Evolutionary conservation across 805 yeast genomes (phyloP).

Genomic region (Sugiyamaella americana): DNA sequence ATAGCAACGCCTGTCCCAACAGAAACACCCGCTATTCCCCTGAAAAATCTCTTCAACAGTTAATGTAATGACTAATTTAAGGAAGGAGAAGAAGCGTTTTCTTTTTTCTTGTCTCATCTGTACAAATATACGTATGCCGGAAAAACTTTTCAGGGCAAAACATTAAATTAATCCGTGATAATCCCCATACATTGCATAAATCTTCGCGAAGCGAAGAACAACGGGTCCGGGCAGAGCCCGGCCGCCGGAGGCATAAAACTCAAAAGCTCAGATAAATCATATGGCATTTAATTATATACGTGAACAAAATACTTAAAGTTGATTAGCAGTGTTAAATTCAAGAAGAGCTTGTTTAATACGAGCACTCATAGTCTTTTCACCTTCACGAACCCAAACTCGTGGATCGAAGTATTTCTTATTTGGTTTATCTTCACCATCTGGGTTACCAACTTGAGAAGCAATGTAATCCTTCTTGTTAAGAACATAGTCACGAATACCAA

Average conservation of each 20-base stretch:
- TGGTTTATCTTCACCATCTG: slow-evolving; percentile 98
- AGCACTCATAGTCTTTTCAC: slow-evolving; percentile 94
- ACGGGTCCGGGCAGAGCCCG: too few species aligned
- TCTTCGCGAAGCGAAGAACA: too few species aligned
- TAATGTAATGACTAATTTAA: too few species aligned
- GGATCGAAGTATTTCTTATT: slow-evolving; percentile 99
- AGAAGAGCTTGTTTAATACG: slow-evolving; percentile 81
- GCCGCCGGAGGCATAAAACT: background rate
- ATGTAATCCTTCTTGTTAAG: slow-evolving; percentile 94
- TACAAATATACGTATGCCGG: background rate
- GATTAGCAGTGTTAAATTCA: slow-evolving; percentile 55
- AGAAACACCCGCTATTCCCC: too few species aligned
- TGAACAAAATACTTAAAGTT: slow-evolving; percentile 18
- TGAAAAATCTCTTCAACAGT: too few species aligned
- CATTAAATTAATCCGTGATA: too few species aligned
- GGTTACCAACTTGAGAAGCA: slow-evolving; percentile 90
- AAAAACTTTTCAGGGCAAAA: background rate
- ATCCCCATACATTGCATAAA: too few species aligned
- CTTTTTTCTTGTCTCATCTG: too few species aligned
- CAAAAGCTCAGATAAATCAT: background rate
- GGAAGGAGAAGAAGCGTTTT: too few species aligned
- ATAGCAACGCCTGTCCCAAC: too few species aligned
- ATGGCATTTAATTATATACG: slow-evolving; percentile 1
- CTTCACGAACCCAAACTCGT: slow-evolving; percentile 99
- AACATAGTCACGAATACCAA: slow-evolving; percentile 96